Base-by-base conservation (phyloP, 2,329 filamentous ascomycete genomes). In the Onygenales sp. region DNA sequence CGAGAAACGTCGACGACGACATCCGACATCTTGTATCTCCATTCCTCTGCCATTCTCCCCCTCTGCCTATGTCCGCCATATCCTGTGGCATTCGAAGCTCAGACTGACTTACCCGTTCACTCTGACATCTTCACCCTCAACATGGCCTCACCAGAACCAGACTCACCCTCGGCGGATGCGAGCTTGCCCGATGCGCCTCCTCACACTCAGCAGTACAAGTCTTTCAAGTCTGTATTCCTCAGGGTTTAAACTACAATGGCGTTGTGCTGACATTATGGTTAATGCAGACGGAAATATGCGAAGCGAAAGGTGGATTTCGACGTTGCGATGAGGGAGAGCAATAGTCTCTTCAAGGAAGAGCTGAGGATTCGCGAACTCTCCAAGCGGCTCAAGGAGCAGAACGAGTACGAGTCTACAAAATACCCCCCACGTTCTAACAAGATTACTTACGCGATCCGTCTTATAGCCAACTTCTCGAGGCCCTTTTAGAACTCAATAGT, bases 401-500 rank as follows among this genome's bases (percentile, higher is more conserved):
- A 95, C 63, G 92, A 97, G 91, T 95, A 79, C 64, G 85, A 41
- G 45, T 39, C 36, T 43, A 41, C 33, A 42, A 35, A 35, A 43
- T 50, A 17, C 42, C 41, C 13, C 46, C 4, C 42, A 14, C 5
- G 7, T n/a, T 17, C 17, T 42, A 43, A 9, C 60, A 52, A 61
- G 36, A 52, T 58, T 44, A 57, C 46, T 36, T 46, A 48, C 36
- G 3, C 13, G 49, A 10, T 33, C 11, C n/a, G n/a, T 35, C 49
- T 9, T 63, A 45, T 63, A 96, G 91, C 69, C 90, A 91, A 69
- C 74, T 97, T 36, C 81, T 96, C 52, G 92, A 97, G 62, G 75
- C 96, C 9, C 81, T 97, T 36, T 78, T 95, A 57, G 91, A 96
- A 65, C 80, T 96, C 72, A 98, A 98, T 72, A 83, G 87, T 50